These are phyloP conservation scores for Fusarium cicatricum DNA, from an alignment of 2,329 filamentous ascomycete genomes.

Conservation along the genomic window DNA sequence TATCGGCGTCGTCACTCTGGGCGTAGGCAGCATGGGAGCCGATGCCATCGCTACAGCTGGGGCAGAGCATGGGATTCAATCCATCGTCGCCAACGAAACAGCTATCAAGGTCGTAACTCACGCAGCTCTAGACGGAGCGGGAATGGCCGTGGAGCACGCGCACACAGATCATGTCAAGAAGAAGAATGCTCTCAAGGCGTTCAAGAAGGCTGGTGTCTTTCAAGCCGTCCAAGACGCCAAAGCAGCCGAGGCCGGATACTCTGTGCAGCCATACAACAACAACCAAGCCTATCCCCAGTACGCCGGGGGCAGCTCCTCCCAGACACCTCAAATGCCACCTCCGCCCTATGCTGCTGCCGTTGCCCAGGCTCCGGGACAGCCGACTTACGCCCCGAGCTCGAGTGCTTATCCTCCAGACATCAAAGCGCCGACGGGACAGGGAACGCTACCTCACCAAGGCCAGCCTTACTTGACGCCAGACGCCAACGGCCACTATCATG, in stretches of 20 bases:
- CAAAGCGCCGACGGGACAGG: neutral
- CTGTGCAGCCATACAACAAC: slow-evolving; percentile 29
- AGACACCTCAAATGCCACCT: slow-evolving; percentile 17
- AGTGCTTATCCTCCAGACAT: slow-evolving; percentile 15
- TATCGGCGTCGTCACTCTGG: slow-evolving; percentile 48
- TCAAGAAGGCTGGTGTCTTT: slow-evolving; percentile 46
- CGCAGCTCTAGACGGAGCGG: slow-evolving; percentile 48
- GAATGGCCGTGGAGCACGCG: slow-evolving; percentile 47
- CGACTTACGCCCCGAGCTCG: neutral
- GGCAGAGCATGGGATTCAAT: slow-evolving; percentile 46
- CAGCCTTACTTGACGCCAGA: neutral
- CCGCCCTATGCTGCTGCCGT: slow-evolving; percentile 21
- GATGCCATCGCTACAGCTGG: slow-evolving; percentile 47
- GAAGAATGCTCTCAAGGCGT: slow-evolving; percentile 46
- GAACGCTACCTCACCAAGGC: neutral
- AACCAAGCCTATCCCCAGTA: slow-evolving; percentile 9
- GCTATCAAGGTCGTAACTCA: slow-evolving; percentile 48
- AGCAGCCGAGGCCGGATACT: slow-evolving; percentile 38
- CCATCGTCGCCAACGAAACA: slow-evolving; percentile 45
- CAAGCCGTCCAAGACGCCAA: slow-evolving; percentile 43
- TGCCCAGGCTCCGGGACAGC: neutral
- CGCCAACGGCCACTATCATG: neutral
- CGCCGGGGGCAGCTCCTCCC: slow-evolving; percentile 1
- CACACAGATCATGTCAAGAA: slow-evolving; percentile 48
- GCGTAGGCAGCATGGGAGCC: slow-evolving; percentile 47